These are phyloP conservation scores for Apiotrichum gamsii DNA, from an alignment of 1,284 basidiomycete genomes.

Conservation along the genomic window DNA sequence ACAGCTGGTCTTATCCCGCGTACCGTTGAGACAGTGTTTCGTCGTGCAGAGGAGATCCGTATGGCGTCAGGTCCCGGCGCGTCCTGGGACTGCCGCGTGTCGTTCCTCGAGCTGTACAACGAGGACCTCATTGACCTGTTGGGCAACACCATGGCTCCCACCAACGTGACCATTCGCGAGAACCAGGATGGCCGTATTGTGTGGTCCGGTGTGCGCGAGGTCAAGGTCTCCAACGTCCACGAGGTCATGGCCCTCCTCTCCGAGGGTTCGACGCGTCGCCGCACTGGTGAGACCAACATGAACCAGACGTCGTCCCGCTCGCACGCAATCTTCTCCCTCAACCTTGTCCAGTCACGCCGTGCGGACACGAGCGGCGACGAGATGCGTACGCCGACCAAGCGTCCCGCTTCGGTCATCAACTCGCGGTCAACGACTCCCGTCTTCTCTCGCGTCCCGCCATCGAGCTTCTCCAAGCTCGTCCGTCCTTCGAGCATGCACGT, in stretches of 20 bases:
- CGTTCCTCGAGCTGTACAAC: conserved; percentile 96
- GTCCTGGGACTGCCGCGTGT: conserved; percentile 53
- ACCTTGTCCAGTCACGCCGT: conserved; percentile 63
- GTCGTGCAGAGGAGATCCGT: conserved; percentile 65
- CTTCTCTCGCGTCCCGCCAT: conserved; percentile 14
- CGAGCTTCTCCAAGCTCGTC: conserved; percentile 35
- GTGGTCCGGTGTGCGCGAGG: conserved; percentile 90
- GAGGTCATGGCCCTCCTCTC: conserved; percentile 91
- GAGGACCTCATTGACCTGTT: conserved; percentile 91
- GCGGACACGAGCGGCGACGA: conserved; percentile 9
- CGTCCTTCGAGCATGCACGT: conserved; percentile 59
- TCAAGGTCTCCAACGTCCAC: conserved; percentile 68
- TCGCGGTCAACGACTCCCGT: conserved; percentile 19
- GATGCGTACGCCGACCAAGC: conserved; percentile 16
- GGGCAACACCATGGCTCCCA: conserved; percentile 59
- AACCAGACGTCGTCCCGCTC: conserved; percentile 96
- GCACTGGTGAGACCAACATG: conserved; percentile 98
- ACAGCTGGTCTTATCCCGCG: conserved; percentile 81
- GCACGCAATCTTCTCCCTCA: conserved; percentile 97
- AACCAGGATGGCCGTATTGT: conserved; percentile 94
- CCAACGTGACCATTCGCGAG: conserved; percentile 81
- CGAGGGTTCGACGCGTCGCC: conserved; percentile 78
- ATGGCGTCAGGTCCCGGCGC: conserved; percentile 66
- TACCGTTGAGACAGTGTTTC: conserved; percentile 86
- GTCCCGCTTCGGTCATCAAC: conserved; percentile 15